Conservation (phyloP, 768 basidiomycete genomes). For the Tulasnella sp. region DNA sequence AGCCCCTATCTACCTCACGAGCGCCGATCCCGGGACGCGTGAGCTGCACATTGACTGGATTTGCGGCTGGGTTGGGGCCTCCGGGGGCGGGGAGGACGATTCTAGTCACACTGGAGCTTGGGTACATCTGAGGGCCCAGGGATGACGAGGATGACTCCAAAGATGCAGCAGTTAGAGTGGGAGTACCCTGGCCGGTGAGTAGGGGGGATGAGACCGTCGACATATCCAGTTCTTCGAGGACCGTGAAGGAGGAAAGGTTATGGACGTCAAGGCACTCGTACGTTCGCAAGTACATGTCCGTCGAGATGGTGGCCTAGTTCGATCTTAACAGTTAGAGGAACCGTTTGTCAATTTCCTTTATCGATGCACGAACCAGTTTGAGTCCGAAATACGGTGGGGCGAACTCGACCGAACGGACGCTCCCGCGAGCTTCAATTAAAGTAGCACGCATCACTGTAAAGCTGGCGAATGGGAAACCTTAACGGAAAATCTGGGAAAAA, state of each 20-base stretch:
- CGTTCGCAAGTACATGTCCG: constrained; percentile 78
- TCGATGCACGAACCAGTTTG: constrained; percentile 55
- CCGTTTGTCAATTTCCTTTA: not conserved
- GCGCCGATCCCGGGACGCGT: constrained; percentile 45
- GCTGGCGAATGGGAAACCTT: no score
- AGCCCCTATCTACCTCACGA: constrained; percentile 82
- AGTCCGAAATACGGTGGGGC: constrained; percentile 81
- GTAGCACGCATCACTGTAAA: constrained; percentile 63
- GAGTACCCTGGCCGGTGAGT: constrained; percentile 19
- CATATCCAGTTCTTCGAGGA: constrained; percentile 69
- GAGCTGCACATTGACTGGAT: constrained; percentile 25
- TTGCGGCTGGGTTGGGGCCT: constrained; percentile 27
- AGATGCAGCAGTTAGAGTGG: constrained; percentile 23
- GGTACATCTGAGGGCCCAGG: constrained; percentile 32
- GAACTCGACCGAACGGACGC: constrained; percentile 80
- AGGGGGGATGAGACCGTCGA: constrained; percentile 42
- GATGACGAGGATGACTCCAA: constrained; percentile 43
- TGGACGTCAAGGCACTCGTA: constrained; percentile 73
- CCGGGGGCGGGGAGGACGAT: constrained; percentile 32
- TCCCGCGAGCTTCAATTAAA: constrained; percentile 76
- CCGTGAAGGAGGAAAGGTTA: constrained; percentile 60
- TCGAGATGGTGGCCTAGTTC: constrained; percentile 71
- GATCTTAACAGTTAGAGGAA: not conserved
- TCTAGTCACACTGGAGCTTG: not conserved
- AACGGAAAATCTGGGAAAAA: no score